Evolutionary conservation across 2,329 filamentous ascomycete genomes (phyloP), one percentile per base, ranked within the genome.

Genomic region (Colletotrichum agaves): DNA sequence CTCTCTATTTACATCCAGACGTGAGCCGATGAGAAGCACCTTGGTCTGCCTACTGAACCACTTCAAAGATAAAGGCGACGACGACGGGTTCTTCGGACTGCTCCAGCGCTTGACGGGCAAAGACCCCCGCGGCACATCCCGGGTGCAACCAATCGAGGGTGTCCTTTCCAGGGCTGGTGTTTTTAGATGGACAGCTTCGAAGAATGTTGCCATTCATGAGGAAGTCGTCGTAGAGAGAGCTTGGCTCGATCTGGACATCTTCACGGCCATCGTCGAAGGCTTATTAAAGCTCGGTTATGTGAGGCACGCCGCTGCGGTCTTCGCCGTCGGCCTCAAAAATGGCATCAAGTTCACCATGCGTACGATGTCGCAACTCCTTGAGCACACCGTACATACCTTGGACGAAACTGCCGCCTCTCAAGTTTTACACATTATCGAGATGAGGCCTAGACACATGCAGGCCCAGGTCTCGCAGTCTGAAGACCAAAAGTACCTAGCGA

Each of bases 1-100:
- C 56, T 84, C 82, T 0, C 85, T 87, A 59, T 76, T 87, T 46
- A 71, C 78, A 10, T 84, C 79, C 41, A 76, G 76, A 4, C 73
- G 86, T 47, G 78, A 74, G 39, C 84, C 85, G 2, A 87, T 85
- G 0, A 77, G 81, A 47, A 81, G 81, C 23, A 87, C 85, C 0
- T 77, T 83, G 21, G 75, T 82, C 6, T 84, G 82, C 63, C 76
- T 88, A 17, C 72, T 88, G 19, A 81, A 84, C 50, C 85, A 88
- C 70, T 85, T 84, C 72, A 82, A 79, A 41, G 74, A 73, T 5
- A 78, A 76, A 6, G 75, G 78, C 2, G 80, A 85, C 46, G 70
- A 81, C 2, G 72, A 79, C 5, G 77, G 77, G 11, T 83, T 87
- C 62, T 78, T 84, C 37, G 75, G 78, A n/a, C 72, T 82, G 0